Base-by-base conservation (phyloP, 129 eudicot species). In the Flaveria sonorensis region DNA sequence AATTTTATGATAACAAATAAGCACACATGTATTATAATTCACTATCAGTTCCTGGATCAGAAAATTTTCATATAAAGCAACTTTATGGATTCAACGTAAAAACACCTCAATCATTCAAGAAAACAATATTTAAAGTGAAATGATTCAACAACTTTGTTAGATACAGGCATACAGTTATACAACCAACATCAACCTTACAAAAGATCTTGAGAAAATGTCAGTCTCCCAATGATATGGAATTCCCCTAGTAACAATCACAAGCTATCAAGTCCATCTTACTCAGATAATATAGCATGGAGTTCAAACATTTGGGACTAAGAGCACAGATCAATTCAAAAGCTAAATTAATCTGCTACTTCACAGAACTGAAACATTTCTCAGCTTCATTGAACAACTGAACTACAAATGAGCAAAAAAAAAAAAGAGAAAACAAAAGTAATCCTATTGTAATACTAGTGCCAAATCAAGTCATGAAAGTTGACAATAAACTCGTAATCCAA, bases 21-120 rank as follows among this genome's bases (percentile, higher is more conserved):
- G 63, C 26, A 18, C 3, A 18, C 7, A 64, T 39, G 80, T 20
- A 67, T 68, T 30, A 76, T 21, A 73, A 18, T 36, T 65, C 47
- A 76, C 19, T 6, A n/a, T 76, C 53, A 19, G 73, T 76, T 26
- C 64, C 18, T 10, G 28, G 28, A 51, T 48, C 26, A 15, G 55
- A 12, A 5, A 48, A 7, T 16, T 47, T 70, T 70, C 52, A 48
- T 47, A 18, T 3, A 28, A 62, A 62, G 47, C 18, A 60, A 24
- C 56, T 60, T 60, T 12, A 74, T 6, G 46, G 57, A 43, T 74
- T 47, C 51, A 19, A 32, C 65, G 36, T n/a, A 46, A 10, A 21
- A 26, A 75, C 51, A 50, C 12, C 18, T 64, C 14, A 20, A 75
- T 10, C 30, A 43, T 28, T 28, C 30, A 46, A 45, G 50, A 45